Percentiles rank a stretch among this genome's conserved stretches.
Evolutionary conservation across 768 basidiomycete genomes (phyloP).

Genomic region (Pleurotus salmoneostramineus): DNA sequence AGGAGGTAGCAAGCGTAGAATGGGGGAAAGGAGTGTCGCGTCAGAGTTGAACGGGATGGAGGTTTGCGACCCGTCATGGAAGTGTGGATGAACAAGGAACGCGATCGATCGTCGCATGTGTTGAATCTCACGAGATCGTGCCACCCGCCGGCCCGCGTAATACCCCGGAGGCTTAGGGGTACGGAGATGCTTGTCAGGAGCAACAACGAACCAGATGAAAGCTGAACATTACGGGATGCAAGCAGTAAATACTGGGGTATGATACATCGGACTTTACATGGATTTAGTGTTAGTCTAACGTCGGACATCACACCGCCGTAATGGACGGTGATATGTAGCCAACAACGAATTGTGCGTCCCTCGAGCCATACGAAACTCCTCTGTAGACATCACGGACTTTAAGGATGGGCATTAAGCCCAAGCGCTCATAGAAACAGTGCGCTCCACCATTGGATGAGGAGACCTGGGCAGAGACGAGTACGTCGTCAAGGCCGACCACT

Average conservation of each 20-base stretch:
- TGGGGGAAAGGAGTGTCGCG: slow-evolving; percentile 45
- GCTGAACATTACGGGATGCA: too few species aligned
- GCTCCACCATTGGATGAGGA: slow-evolving; percentile 38
- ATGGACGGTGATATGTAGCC: slow-evolving; percentile 4
- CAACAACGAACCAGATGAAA: too few species aligned
- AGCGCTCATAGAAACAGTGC: slow-evolving; percentile 37
- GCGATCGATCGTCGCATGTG: not conserved
- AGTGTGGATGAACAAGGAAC: not conserved
- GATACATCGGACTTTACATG: not conserved
- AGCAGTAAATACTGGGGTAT: not conserved
- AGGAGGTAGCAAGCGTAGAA: slow-evolving; percentile 87
- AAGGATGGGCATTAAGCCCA: slow-evolving; percentile 27
- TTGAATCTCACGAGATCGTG: not conserved
- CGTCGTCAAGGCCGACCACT: slow-evolving; percentile 12
- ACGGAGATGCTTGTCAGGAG: too few species aligned
- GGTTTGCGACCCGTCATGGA: slow-evolving; percentile 3
- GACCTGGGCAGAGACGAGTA: slow-evolving; percentile 39
- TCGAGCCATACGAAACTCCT: not conserved
- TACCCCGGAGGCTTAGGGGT: too few species aligned
- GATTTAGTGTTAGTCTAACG: not conserved
- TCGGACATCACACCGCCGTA: not conserved
- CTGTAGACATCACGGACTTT: not conserved
- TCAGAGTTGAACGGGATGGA: slow-evolving; percentile 20
- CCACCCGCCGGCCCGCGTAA: too few species aligned
- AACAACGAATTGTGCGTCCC: slow-evolving; percentile 6